Evolutionary conservation across 805 yeast genomes (phyloP).

Genomic region (Kodamaea lidongshanica): DNA sequence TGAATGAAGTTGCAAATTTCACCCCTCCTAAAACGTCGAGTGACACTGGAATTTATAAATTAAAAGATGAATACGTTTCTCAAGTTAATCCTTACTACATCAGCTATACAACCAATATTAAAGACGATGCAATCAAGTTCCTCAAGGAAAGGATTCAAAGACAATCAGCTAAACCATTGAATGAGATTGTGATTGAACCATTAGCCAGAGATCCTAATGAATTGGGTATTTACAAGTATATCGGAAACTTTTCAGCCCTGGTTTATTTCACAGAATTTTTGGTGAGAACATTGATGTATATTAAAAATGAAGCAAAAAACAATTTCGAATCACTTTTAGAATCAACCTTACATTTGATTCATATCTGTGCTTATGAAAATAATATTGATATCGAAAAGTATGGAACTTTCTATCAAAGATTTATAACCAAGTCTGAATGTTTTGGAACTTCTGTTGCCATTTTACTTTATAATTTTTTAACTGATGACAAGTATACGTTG

Average conservation of each 20-base stretch:
- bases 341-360: conserved; percentile 60
- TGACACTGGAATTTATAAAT: conserved; percentile 31
- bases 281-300: conserved; percentile 41
- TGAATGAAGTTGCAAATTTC: conserved; percentile 28
- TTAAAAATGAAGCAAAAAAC: conserved; percentile 28
- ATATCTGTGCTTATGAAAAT: conserved; percentile 42
- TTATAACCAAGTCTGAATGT: conserved; percentile 26
- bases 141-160: conserved; percentile 47
- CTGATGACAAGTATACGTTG: conserved; percentile 32
- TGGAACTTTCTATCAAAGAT: conserved; percentile 27
- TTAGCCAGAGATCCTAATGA: conserved; percentile 26
- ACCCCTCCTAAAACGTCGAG: conserved; percentile 29
- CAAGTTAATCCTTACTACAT: conserved; percentile 62
- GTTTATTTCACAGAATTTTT: conserved; percentile 49
- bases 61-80: conserved; percentile 31
- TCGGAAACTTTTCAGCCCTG: conserved; percentile 50
- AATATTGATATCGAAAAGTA: conserved; percentile 21
- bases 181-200: conserved; percentile 57
- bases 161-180: conserved; percentile 28
- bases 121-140: conserved; percentile 74
- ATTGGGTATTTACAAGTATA: conserved; percentile 34
- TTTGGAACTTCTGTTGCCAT: conserved; percentile 32
- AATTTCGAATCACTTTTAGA: conserved; percentile 53
- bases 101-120: conserved; percentile 67
- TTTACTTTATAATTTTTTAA: conserved; percentile 33